Evolutionary conservation across 1,284 basidiomycete species (phyloP), one percentile per base, ranked within the genome.

Genomic region (Ustilago sp.): DNA sequence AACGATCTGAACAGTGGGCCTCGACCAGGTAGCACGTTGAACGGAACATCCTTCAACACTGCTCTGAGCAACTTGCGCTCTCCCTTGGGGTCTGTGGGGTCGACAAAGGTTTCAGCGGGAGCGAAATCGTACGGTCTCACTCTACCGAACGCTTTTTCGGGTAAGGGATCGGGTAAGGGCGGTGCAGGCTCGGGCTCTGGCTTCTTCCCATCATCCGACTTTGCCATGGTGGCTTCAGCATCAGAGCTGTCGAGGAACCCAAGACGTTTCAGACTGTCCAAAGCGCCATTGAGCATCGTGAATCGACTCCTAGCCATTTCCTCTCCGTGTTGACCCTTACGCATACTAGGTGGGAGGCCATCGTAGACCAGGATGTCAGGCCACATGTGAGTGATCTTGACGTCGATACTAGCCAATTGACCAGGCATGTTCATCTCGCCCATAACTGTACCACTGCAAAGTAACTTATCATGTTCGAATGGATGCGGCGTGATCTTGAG

Each of bases 401-500:
- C 75, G 62, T 83, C 80, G 32, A 83, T 74, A 23, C 72, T 75
- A 52, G 74, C 76, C 12, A 83, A 71, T 71, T 83, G 71, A 43
- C 73, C 81, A 13, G 82, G 82, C 63, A 83, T 63, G 61, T 77
- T 77, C 65, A 83, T 67, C 45, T 71, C 75, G 59, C 82, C 82
- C 68, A 81, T 71, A 36, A 83, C 74, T 1, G 79, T 82, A 13
- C 82, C 82, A 57, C 74, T 77, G 73, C 79, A 82, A 31, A 82
- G 55, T 31, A 83, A 62, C 75, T 81, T 81, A 54, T 83, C 82
- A 34, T 76, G 47, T 54, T 78, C 79, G 36, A 81, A 82, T 23
- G 80, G 80, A 60, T 83, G 82, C 19, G 82, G 77, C 23, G 79
- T 70, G 60, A 83, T 82, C 66, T 81, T 79, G 62, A 83, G 69